Evolutionary conservation across 2,329 filamentous ascomycete genomes (phyloP).

Genomic region (Metarhizium brunneum): DNA sequence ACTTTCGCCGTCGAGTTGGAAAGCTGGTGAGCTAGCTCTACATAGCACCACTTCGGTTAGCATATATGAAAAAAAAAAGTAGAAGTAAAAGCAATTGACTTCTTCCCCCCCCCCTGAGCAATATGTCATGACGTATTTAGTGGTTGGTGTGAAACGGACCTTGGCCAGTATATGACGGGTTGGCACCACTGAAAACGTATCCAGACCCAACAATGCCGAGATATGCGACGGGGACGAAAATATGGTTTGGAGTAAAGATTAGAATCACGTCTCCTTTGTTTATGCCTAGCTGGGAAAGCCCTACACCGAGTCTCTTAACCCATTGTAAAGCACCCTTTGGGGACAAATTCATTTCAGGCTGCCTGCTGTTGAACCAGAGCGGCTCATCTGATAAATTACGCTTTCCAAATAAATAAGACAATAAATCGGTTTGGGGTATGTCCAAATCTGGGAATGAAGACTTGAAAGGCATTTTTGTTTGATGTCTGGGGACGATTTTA

Average conservation of each 20-base stretch:
- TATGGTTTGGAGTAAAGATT: no score
- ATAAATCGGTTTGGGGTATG: conserved; percentile 20
- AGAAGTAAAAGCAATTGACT: no score
- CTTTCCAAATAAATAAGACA: conserved; percentile 17
- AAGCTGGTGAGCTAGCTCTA: conserved; percentile 43
- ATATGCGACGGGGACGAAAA: conserved; percentile 45
- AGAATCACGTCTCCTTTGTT: no score
- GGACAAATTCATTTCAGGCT: no score
- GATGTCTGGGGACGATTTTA: no score
- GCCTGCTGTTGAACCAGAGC: no score
- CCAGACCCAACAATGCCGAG: conserved; percentile 43
- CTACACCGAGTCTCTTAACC: no score
- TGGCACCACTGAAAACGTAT: conserved; percentile 44
- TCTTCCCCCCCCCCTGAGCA: no score
- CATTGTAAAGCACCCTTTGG: no score
- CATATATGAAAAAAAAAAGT: conserved; percentile 9
- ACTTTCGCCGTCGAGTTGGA: conserved; percentile 39
- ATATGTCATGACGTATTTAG: no score
- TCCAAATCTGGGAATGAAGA: conserved; percentile 32
- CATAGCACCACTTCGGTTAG: background rate
- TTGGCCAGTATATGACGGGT: conserved; percentile 36
- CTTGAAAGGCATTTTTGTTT: conserved; percentile 27
- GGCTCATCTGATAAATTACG: conserved; percentile 24
- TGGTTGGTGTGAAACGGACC: no score
- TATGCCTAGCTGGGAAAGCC: no score